phyloP scores from a whole-genome alignment of 140 eudicot species.

The Ambrosia hybrid region DNA sequence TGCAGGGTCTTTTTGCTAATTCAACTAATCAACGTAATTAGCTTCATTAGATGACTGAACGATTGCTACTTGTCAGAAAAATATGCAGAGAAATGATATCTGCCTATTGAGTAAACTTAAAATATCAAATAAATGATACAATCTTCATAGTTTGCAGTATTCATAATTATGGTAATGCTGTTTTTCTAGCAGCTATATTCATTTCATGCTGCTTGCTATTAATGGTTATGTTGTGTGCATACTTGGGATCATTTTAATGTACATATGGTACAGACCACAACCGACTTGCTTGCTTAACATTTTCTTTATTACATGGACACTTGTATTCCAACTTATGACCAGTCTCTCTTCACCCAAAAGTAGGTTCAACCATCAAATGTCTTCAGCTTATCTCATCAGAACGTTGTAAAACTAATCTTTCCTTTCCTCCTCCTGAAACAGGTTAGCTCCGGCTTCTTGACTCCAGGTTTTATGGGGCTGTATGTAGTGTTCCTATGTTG shows the following conservation, averaged over 20 bases:
- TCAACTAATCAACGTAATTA: conserved; percentile 73
- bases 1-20: conserved; percentile 75
- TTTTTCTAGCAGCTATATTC: conserved; percentile 52
- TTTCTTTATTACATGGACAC: conserved; percentile 70
- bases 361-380: conserved; percentile 31
- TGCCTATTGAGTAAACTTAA: background rate
- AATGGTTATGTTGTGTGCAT: conserved; percentile 66
- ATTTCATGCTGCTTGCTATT: conserved; percentile 64
- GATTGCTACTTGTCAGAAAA: conserved; percentile 66
- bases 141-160: background rate
- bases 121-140: no score
- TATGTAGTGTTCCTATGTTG: conserved; percentile 78
- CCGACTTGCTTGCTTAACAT: no score
- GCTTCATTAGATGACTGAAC: conserved; percentile 73
- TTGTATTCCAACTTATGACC: conserved; percentile 79
- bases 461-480: conserved; percentile 85
- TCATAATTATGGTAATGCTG: background rate
- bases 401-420: background rate
- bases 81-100: conserved; percentile 78
- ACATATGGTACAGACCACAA: conserved; percentile 81
- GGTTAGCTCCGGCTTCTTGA: conserved; percentile 68
- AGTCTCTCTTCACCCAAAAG: conserved; percentile 80
- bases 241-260: conserved; percentile 72
- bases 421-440: conserved; percentile 30
- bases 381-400: background rate